Conservation (phyloP, 1,284 basidiomycete genomes). For the Psilocybe mexicana region DNA sequence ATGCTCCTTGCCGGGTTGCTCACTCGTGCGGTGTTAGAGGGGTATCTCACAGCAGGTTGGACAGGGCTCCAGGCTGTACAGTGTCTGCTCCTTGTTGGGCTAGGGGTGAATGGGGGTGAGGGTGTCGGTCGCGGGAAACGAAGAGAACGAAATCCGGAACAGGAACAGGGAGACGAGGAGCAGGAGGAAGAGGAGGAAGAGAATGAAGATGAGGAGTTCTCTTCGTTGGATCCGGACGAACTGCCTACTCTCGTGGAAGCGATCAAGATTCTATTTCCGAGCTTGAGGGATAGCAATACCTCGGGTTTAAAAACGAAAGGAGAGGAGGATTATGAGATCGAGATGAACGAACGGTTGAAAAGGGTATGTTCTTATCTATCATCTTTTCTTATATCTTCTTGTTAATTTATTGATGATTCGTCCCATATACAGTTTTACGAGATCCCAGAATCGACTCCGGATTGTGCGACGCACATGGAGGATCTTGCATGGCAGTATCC, state of each 20-base stretch:
- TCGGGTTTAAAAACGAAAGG: constrained; percentile 30
- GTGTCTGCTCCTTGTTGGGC: constrained; percentile 70
- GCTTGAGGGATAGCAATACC: constrained; percentile 38
- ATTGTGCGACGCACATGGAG: constrained; percentile 78
- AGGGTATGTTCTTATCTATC: constrained; percentile 46
- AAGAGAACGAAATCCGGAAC: constrained; percentile 21
- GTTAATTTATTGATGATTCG: constrained; percentile 1
- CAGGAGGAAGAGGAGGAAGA: constrained; percentile 20
- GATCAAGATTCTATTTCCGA: constrained; percentile 67
- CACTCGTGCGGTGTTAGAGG: constrained; percentile 78
- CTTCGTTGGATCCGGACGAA: constrained; percentile 57
- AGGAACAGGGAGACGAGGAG: constrained; percentile 20
- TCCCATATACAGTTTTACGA: constrained; percentile 63
- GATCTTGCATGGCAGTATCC: constrained; percentile 78
- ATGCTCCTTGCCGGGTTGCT: constrained; percentile 72
- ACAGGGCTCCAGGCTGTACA: constrained; percentile 68
- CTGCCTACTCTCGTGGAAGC: constrained; percentile 68
- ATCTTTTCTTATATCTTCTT: too few species aligned
- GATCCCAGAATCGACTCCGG: constrained; percentile 65
- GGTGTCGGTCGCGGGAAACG: not conserved
- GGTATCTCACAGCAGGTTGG: constrained; percentile 80
- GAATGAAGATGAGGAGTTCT: constrained; percentile 45
- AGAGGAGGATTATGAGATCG: constrained; percentile 61
- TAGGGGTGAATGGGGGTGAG: constrained; percentile 42
- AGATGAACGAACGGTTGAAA: constrained; percentile 67